A percentile compares a stretch with the other conserved stretches of the same genome.
Evolutionary conservation across 1,139 yeast genomes (phyloP).

Genomic region (Lodderomyces elongisporus): DNA sequence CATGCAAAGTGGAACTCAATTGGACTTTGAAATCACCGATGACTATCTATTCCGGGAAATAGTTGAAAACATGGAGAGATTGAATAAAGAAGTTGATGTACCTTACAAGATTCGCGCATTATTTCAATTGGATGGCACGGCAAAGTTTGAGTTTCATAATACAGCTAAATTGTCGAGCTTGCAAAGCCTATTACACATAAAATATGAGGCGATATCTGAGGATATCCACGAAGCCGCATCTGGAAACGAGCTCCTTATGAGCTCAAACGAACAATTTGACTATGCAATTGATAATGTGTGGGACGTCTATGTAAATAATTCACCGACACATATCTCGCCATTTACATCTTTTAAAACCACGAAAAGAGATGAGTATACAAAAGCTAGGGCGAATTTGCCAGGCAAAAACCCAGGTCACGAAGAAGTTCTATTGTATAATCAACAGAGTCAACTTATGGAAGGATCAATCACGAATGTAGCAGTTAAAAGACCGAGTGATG

Average conservation of each 20-base stretch:
- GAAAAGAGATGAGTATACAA: slow-evolving; percentile 55
- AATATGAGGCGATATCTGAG: not conserved
- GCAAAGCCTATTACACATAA: slow-evolving; percentile 32
- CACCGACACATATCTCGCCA: slow-evolving; percentile 55
- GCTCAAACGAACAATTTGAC: slow-evolving; percentile 4
- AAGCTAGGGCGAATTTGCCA: slow-evolving; percentile 53
- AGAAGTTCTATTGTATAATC: slow-evolving; percentile 71
- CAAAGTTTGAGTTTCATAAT: slow-evolving; percentile 47
- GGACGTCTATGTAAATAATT: slow-evolving; percentile 59
- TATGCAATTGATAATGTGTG: slow-evolving; percentile 23
- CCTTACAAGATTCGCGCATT: slow-evolving; percentile 61
- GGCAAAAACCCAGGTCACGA: slow-evolving; percentile 34
- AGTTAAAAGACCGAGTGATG: slow-evolving; percentile 37
- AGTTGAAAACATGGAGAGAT: slow-evolving; percentile 32
- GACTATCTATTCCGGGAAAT: slow-evolving; percentile 42
- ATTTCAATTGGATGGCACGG: slow-evolving; percentile 43
- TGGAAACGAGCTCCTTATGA: not conserved
- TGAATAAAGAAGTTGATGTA: slow-evolving; percentile 21
- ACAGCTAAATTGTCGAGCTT: slow-evolving; percentile 34
- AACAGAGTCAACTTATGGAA: slow-evolving; percentile 62
- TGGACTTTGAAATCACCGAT: slow-evolving; percentile 34
- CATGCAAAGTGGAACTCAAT: slow-evolving; percentile 8
- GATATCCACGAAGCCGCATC: not conserved
- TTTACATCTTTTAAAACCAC: slow-evolving; percentile 91
- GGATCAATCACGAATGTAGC: slow-evolving; percentile 87